phyloP scores from a whole-genome alignment of 2,329 filamentous ascomycete species.

The Claviceps sp. region DNA sequence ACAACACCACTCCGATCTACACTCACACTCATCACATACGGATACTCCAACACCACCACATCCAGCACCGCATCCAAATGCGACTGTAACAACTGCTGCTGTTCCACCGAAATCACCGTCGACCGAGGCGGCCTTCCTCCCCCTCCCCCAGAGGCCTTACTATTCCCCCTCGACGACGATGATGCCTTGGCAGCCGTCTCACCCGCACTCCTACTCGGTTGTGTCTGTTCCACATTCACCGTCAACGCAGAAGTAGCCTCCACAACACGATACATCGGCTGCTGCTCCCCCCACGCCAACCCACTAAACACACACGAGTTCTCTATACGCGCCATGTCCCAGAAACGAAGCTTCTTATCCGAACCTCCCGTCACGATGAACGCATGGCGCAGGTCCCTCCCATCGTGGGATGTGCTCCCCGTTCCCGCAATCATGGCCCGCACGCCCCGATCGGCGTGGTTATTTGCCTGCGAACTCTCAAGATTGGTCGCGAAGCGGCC shows the following conservation, averaged over 20 bases:
- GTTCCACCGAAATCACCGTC: constrained; percentile 76
- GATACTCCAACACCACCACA: constrained; percentile 74
- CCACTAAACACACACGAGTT: constrained; percentile 72
- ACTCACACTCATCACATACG: constrained; percentile 86
- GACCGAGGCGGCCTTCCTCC: constrained; percentile 47
- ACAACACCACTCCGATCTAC: constrained; percentile 82
- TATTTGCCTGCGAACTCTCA: constrained; percentile 40
- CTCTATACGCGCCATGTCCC: constrained; percentile 73
- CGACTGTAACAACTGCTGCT: constrained; percentile 71
- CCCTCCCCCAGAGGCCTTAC: too few species aligned
- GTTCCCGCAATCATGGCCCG: constrained; percentile 56
- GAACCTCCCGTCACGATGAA: constrained; percentile 81
- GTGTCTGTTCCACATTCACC: constrained; percentile 51
- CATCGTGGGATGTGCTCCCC: constrained; percentile 57
- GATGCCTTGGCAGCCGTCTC: neutral
- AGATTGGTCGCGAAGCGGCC: constrained; percentile 68
- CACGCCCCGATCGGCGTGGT: constrained; percentile 51
- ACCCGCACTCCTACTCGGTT: constrained; percentile 8
- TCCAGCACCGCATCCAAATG: constrained; percentile 84
- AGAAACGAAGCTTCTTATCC: constrained; percentile 85
- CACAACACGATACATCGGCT: constrained; percentile 56
- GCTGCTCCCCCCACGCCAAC: constrained; percentile 52
- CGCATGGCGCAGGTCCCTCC: constrained; percentile 59
- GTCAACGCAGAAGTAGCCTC: constrained; percentile 50
- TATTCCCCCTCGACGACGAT: constrained; percentile 4